Base-by-base conservation (phyloP, 1,284 basidiomycete species). In the Austropuccinia psidii region DNA sequence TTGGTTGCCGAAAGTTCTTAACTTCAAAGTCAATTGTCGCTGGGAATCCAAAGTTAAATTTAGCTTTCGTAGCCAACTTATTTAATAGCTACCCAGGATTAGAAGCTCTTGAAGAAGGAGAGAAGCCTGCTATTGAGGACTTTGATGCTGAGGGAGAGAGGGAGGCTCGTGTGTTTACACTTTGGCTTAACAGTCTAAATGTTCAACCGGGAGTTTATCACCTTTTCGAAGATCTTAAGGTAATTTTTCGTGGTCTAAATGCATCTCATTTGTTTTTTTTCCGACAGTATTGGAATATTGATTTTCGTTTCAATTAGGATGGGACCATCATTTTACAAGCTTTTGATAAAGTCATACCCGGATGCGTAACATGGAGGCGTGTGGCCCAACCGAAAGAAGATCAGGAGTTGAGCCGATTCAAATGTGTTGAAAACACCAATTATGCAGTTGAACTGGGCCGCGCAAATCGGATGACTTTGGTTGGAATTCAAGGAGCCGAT, bases 131-230 rank as follows among this genome's bases (percentile, higher is more conserved):
- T 50, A 79, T 80, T 47, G 80, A 81, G 65, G 80, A 80, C 75
- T 81, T 81, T 77, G 80, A 81, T 62, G 80, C 80, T 15, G 80
- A 81, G 72, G 80, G 80, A 43, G 80, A 81, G 77, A 76, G 80
- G 33, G 80, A 81, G 68, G 80, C 80, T 17, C 77, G 80, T 31
- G 80, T 81, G 9, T 81, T 81, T 41, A 81, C 80, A 15, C 77
- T 81, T 27, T 81, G 80, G 80, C 78, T 81, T 69, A 81, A 81
- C 77, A 76, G 75, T 68, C 75, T 81, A n/a, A 80, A 81, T 57
- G 80, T 81, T n/a, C 77, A 81, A 39, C 80, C 80, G 24, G 80
- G 80, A 43, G 79, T 81, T 29, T 81, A 80, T 76, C 78, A 80
- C 74, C 74, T 81, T 54, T 81, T 81, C 54, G 80, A 81, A 65